Conservation (phyloP, 192 early-diverging fungal species). For the Endogone sp. region DNA sequence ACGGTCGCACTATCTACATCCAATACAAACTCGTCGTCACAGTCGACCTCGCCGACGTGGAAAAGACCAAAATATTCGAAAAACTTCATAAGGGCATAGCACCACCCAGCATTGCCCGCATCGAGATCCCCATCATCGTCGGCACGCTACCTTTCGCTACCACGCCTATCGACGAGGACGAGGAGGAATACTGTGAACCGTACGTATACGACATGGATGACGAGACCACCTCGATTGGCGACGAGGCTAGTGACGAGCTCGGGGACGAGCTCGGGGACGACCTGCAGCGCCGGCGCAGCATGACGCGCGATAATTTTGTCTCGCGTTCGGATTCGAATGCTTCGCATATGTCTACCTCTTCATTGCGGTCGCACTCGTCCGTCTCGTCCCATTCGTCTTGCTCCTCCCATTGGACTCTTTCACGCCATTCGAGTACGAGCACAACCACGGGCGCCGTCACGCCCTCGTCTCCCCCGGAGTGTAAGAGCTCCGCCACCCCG, state of each 20-base stretch:
- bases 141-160: slow-evolving; percentile 30
- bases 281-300: neutral
- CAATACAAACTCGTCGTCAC: neutral
- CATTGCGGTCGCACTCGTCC: neutral
- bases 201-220: neutral
- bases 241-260: neutral
- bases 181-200: slow-evolving; percentile 7
- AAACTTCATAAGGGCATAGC: neutral
- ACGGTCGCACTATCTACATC: neutral
- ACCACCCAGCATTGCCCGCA: neutral
- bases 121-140: slow-evolving; percentile 28
- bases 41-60: neutral
- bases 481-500: neutral
- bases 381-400: neutral
- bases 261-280: neutral
- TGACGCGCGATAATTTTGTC: neutral
- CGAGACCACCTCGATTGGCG: neutral
- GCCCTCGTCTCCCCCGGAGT: neutral
- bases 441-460: neutral
- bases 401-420: neutral
- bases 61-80: neutral
- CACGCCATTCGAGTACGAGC: neutral
- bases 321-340: neutral
- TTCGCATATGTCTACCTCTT: neutral
- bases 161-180: slow-evolving; percentile 35